Evolutionary conservation across 2,329 filamentous ascomycete species (phyloP).

Genomic region (Paecilomyces formosus): DNA sequence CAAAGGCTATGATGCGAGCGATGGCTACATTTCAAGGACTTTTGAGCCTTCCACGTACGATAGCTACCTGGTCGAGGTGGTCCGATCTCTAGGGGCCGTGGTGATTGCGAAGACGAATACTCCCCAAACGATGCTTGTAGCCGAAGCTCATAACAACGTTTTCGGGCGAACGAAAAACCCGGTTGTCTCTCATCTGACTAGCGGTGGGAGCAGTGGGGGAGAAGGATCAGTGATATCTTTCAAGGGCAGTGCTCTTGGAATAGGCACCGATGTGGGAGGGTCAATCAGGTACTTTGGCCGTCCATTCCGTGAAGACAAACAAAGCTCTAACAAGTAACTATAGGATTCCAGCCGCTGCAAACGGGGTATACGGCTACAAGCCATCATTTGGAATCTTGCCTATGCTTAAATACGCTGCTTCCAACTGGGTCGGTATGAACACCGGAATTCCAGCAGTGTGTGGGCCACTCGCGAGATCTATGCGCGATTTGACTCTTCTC

Average conservation of each 20-base stretch:
- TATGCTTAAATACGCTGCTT: constrained; percentile 23
- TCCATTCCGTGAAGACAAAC: neutral
- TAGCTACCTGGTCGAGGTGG: neutral
- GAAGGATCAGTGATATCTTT: neutral
- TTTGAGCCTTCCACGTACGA: neutral
- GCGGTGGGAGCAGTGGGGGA: neutral
- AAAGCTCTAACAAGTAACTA: neutral
- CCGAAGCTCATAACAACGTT: neutral
- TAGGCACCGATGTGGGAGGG: neutral
- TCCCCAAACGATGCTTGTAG: neutral
- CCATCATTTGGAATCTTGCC: constrained; percentile 20
- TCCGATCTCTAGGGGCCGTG: neutral
- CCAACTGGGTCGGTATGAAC: constrained; percentile 21
- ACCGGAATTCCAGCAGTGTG: constrained; percentile 21
- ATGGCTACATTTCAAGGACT: constrained; percentile 15
- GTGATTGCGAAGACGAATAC: neutral
- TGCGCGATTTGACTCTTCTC: constrained; percentile 18
- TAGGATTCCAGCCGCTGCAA: constrained; percentile 21
- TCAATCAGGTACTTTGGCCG: neutral
- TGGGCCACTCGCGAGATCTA: constrained; percentile 17
- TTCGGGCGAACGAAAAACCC: constrained; percentile 1
- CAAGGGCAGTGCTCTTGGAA: neutral
- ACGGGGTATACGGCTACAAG: constrained; percentile 18
- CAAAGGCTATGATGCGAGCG: constrained; percentile 20
- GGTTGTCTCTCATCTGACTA: neutral